Conservation (phyloP, 23 red algal species). For the Pyropia haitanensis region DNA sequence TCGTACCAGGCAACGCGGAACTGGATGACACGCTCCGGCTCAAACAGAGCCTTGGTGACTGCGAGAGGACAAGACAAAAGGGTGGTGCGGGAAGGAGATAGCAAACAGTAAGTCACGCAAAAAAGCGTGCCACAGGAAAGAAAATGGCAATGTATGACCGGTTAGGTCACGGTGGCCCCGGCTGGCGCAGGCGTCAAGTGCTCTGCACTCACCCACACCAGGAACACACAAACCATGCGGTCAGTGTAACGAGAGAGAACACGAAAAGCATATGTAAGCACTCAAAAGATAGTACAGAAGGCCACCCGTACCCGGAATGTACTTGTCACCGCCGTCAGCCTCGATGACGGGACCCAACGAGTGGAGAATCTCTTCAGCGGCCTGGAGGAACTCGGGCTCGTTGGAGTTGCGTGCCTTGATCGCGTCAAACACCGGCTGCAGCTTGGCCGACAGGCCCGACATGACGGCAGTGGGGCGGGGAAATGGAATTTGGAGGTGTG, state of each 20-base stretch:
- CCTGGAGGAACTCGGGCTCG: slow-evolving; percentile 21
- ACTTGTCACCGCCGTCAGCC: background rate
- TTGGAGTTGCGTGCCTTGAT: slow-evolving; percentile 10
- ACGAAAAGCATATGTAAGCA: too few relatives aligned
- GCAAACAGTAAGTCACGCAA: too few relatives aligned
- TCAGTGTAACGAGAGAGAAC: too few relatives aligned
- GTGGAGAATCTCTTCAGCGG: slow-evolving; percentile 4
- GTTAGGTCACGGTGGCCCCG: background rate
- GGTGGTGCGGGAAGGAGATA: too few relatives aligned
- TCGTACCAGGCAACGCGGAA: slow-evolving; percentile 26
- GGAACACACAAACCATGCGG: too few relatives aligned
- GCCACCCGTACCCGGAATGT: background rate
- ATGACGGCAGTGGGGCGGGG: too few relatives aligned
- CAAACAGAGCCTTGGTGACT: slow-evolving; percentile 1
- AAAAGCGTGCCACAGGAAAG: background rate
- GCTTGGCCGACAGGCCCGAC: background rate
- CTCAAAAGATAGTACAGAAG: too few relatives aligned
- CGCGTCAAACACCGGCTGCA: background rate
- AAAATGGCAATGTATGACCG: background rate
- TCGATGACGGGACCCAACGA: slow-evolving; percentile 7
- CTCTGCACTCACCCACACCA: too few relatives aligned
- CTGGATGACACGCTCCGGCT: slow-evolving; percentile 20
- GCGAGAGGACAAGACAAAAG: too few relatives aligned
- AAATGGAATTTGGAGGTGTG: too few relatives aligned
- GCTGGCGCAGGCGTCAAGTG: too few relatives aligned